Evolutionary conservation across 352 stramenopile species (phyloP).

Genomic region (Phytophthora pistaciae): DNA sequence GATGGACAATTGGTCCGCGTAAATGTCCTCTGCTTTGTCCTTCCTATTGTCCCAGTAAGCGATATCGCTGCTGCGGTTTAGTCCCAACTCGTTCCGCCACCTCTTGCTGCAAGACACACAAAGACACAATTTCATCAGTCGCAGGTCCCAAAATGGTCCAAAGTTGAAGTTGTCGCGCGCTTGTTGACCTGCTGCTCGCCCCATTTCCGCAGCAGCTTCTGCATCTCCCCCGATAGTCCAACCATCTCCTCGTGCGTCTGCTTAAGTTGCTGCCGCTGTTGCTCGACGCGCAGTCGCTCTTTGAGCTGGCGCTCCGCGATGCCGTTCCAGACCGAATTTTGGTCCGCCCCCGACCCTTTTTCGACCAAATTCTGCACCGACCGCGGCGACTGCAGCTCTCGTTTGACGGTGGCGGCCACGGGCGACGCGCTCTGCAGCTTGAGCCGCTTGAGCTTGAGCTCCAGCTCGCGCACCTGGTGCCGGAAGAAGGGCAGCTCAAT

Average conservation of each 20-base stretch:
- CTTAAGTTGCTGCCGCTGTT: conserved; percentile 20
- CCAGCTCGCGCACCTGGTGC: conserved; percentile 38
- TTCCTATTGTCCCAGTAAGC: conserved; percentile 5
- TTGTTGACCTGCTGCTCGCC: conserved; percentile 10
- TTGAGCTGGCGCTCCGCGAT: conserved; percentile 38
- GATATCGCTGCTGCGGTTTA: conserved; percentile 5
- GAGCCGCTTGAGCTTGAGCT: conserved; percentile 37
- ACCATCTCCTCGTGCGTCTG: not conserved
- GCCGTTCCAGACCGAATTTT: conserved; percentile 32
- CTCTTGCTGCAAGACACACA: conserved; percentile 16
- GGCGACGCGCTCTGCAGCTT: conserved; percentile 12
- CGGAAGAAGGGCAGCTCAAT: conserved; percentile 43
- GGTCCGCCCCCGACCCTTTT: not conserved
- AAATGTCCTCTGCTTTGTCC: conserved; percentile 18
- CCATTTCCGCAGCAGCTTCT: conserved; percentile 28
- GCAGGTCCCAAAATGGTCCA: not conserved
- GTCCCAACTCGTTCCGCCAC: not conserved
- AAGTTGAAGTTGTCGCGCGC: conserved; percentile 24
- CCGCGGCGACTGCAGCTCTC: not conserved
- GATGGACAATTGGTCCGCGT: conserved; percentile 15
- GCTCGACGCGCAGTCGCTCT: conserved; percentile 31
- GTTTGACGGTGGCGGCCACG: not conserved
- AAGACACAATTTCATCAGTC: conserved; percentile 19
- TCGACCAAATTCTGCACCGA: conserved; percentile 18
- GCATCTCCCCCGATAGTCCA: conserved; percentile 8